Evolutionary conservation across 352 stramenopile genomes (phyloP), one percentile per base, ranked within the genome.

Genomic region (Aphanomyces euteiches): DNA sequence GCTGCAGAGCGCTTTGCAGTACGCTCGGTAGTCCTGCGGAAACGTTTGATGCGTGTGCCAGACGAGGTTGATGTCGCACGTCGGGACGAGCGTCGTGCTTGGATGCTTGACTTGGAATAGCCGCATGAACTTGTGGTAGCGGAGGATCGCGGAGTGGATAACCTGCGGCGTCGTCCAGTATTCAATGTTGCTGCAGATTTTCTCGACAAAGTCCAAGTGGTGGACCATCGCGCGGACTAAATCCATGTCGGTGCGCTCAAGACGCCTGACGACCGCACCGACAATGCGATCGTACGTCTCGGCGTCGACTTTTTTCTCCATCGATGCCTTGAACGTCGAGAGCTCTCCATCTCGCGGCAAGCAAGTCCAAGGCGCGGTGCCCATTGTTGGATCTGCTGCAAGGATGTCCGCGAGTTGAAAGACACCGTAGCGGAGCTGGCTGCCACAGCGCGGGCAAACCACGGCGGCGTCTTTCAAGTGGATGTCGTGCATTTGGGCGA

Each of bases 151-250:
- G 6, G 54, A 3, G 34, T 19, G 28, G 54, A 41, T 5, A 17
- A 61, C 54, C 17, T 7, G 13, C 8, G 21, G 13, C 12, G 13
- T 34, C 7, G 54, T 40, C 54, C 54, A 61, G 17, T 61, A 61
- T 7, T 61, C 17, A n/a, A 36, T 17, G 17, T 40, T 6, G 19
- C 28, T 21, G 17, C 19, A 21, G 6, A 61, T 61, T 39, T 38
- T 41, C 17, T 12, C 13, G 6, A 38, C n/a, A 17, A 61, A 61
- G 7, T 39, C 17, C 54, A 61, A 6, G 3, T 61, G 17, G 54
- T 5, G 13, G 34, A 43, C 28, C 54, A 61, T 61, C 28, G 54
- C 54, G 6, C 54, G 54, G 54, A 61, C 54, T 12, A 61, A 36
- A 39, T 61, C 54, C 1, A 61, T 61, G 54, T 21, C 28, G 43